phyloP scores from a whole-genome alignment of 164 flowering plant species.

The Sextonia rubra region DNA sequence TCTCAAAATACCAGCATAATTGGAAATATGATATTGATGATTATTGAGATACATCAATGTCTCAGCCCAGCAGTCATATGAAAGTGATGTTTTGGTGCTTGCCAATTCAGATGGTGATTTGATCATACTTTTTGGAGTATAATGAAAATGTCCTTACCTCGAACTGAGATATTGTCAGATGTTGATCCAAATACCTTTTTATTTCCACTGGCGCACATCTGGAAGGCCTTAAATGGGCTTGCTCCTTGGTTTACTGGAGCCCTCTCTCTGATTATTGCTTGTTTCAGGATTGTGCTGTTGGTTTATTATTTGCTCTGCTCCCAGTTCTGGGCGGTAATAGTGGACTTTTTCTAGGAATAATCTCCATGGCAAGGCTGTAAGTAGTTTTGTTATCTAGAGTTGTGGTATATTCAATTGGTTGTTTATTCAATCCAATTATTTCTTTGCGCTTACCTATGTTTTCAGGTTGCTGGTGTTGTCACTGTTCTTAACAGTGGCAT shows the following conservation, averaged over 20 bases:
- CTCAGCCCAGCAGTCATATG: too few relatives aligned
- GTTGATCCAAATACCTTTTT: background rate
- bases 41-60: too few relatives aligned
- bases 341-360: slow-evolving; percentile 70
- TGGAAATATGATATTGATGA: too few relatives aligned
- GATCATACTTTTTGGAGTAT: background rate
- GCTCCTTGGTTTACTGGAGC: background rate
- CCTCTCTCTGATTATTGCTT: slow-evolving; percentile 1
- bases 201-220: background rate
- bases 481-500: slow-evolving; percentile 56
- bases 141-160: background rate
- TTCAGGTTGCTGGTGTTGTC: slow-evolving; percentile 77
- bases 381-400: slow-evolving; percentile 20
- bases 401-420: background rate
- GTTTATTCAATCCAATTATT: background rate
- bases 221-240: background rate
- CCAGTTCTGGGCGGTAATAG: slow-evolving; percentile 95
- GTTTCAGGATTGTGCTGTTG: slow-evolving; percentile 97
- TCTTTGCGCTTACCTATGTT: background rate
- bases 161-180: background rate
- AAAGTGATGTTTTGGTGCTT: too few relatives aligned
- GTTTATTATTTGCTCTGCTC: slow-evolving; percentile 90
- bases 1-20: too few relatives aligned
- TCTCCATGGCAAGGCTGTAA: slow-evolving; percentile 85
- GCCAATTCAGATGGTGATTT: too few relatives aligned